A percentile compares a stretch with the other conserved stretches of the same genome.
Conservation (phyloP, 2,329 filamentous ascomycete species). For the Fusarium verticillioides region DNA sequence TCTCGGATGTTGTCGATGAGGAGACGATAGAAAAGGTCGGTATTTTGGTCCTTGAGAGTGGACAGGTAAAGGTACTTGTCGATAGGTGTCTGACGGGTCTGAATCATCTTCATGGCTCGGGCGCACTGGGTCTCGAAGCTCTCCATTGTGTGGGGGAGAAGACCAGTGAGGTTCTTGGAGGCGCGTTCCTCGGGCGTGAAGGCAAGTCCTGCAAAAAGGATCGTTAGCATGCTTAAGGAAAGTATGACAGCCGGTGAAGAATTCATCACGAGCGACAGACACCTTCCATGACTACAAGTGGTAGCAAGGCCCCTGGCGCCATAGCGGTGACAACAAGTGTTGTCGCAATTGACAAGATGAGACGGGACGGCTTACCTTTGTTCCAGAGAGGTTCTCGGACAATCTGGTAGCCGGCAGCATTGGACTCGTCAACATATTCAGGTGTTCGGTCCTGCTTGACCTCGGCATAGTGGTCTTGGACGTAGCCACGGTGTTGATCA, state of each 20-base stretch:
- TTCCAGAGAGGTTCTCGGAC: conserved; percentile 72
- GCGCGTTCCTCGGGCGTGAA: conserved; percentile 73
- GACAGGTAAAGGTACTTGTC: conserved; percentile 89
- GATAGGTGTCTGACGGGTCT: conserved; percentile 73
- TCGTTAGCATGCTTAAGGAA: conserved; percentile 22
- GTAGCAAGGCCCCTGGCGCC: conserved; percentile 3
- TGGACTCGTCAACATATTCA: conserved; percentile 62
- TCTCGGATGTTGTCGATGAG: conserved; percentile 81
- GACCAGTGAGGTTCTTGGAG: conserved; percentile 72
- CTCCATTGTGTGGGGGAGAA: conserved; percentile 73
- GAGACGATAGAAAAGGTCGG: conserved; percentile 85
- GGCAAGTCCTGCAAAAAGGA: conserved; percentile 62
- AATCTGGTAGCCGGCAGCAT: conserved; percentile 70
- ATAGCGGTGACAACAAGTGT: conserved; percentile 30
- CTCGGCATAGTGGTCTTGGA: conserved; percentile 65
- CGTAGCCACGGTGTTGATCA: conserved; percentile 70
- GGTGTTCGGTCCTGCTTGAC: conserved; percentile 65
- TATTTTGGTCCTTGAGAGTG: conserved; percentile 77
- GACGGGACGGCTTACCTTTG: conserved; percentile 62
- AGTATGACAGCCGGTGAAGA: background rate
- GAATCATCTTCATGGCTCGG: conserved; percentile 79
- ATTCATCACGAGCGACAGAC: background rate
- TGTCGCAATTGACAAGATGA: conserved; percentile 6
- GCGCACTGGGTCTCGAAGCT: conserved; percentile 68
- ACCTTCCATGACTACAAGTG: background rate